Percentiles rank a stretch among this genome's conserved stretches.
Evolutionary conservation across 164 flowering plant genomes (phyloP).

Genomic region (Macadamia integrifolia): DNA sequence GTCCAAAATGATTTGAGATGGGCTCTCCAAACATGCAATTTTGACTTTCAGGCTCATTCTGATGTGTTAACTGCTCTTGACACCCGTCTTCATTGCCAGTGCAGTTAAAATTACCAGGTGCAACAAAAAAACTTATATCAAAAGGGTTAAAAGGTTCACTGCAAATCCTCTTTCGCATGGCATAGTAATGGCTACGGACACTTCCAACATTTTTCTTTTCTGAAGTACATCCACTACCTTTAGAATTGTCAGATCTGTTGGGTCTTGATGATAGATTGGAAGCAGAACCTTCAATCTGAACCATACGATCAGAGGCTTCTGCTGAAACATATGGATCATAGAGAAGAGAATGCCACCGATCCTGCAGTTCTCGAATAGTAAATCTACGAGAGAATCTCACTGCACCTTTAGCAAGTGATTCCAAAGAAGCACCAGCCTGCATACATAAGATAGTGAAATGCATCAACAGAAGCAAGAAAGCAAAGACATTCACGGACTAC

Average conservation of each 20-base stretch:
- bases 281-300: conserved; percentile 40
- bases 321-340: conserved; percentile 67
- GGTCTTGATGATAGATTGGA: conserved; percentile 26
- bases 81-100: conserved; percentile 24
- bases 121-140: conserved; percentile 39
- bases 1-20: conserved; percentile 29
- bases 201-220: conserved; percentile 63
- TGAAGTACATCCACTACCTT: conserved; percentile 24
- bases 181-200: conserved; percentile 60
- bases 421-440: conserved; percentile 93
- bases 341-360: conserved; percentile 81
- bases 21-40: conserved; percentile 33
- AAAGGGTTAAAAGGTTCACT: conserved; percentile 40
- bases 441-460: conserved; percentile 7
- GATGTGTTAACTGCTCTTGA: conserved; percentile 15
- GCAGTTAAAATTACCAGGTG: conserved; percentile 22
- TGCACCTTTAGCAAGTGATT: conserved; percentile 93
- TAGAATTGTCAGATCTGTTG: conserved; percentile 29
- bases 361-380: conserved; percentile 63
- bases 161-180: conserved; percentile 68
- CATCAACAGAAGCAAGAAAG: neutral
- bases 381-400: conserved; percentile 72
- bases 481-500: neutral
- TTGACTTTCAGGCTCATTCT: conserved; percentile 22
- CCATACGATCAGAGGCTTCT: conserved; percentile 56